These are phyloP conservation scores for Metschnikowia aberdeeniae DNA, from an alignment of 805 yeast genomes.

Conservation along the genomic window DNA sequence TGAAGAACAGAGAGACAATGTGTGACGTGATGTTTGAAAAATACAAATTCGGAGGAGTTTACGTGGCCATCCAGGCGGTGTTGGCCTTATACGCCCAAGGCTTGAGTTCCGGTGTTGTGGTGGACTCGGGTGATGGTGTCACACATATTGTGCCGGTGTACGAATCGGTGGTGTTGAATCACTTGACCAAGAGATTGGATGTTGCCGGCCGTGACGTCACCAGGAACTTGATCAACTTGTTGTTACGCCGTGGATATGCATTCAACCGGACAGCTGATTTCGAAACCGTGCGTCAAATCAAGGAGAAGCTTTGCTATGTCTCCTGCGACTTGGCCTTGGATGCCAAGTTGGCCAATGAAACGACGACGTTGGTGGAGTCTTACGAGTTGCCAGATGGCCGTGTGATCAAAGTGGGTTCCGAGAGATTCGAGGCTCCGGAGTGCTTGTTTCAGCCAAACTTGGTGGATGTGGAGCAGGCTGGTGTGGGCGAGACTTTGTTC, in stretches of 20 bases:
- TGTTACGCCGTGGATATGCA: conserved; percentile 94
- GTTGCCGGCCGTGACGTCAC: conserved; percentile 99
- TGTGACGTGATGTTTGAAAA: conserved; percentile 90
- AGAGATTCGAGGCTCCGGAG: conserved; percentile 95
- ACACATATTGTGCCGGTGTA: conserved; percentile 98
- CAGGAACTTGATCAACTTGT: conserved; percentile 84
- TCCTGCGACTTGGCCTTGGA: conserved; percentile 92
- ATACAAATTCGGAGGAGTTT: conserved; percentile 86
- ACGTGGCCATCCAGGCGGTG: conserved; percentile 97
- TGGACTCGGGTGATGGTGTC: conserved; percentile 98
- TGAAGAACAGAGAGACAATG: conserved; percentile 86
- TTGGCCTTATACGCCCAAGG: conserved; percentile 97
- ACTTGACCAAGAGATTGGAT: conserved; percentile 85
- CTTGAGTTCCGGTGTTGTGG: conserved; percentile 93
- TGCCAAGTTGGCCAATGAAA: conserved; percentile 80
- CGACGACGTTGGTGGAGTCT: conserved; percentile 88
- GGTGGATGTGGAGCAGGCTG: conserved; percentile 95
- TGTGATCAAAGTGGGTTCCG: conserved; percentile 88
- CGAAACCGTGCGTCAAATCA: conserved; percentile 96
- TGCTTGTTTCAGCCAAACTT: conserved; percentile 93
- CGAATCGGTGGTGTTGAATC: conserved; percentile 94
- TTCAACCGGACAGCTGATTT: conserved; percentile 98
- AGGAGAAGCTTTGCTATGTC: conserved; percentile 93
- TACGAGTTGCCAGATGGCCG: conserved; percentile 97
- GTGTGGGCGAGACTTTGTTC: conserved; percentile 89